A percentile compares a stretch with the other conserved stretches of the same genome.
phyloP scores from a whole-genome alignment of 1,139 yeast genomes.

The Debaryomycetaceae sp. region DNA sequence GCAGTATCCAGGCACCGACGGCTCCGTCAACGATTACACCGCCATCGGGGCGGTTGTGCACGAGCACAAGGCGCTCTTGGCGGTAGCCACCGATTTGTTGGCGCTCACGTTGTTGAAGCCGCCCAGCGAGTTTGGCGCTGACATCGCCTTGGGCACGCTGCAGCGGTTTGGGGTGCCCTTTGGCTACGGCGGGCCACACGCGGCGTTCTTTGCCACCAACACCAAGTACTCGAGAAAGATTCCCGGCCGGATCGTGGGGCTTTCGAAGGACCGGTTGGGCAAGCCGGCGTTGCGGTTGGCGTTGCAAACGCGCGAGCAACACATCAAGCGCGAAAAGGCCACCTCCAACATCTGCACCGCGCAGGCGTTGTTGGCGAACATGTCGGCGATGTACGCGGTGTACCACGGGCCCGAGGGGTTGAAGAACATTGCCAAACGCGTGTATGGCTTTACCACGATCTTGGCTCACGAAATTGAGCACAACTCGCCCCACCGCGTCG shows the following conservation, averaged over 20 bases:
- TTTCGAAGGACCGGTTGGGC: constrained; percentile 87
- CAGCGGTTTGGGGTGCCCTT: constrained; percentile 97
- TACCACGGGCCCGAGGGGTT: constrained; percentile 96
- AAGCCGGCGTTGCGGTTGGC: constrained; percentile 87
- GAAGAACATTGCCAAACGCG: constrained; percentile 70
- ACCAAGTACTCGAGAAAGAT: constrained; percentile 80
- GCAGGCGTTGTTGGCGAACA: constrained; percentile 92
- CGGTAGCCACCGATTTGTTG: constrained; percentile 85
- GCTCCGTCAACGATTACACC: constrained; percentile 54
- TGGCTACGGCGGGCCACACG: constrained; percentile 99
- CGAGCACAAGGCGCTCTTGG: constrained; percentile 64
- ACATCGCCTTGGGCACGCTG: constrained; percentile 86
- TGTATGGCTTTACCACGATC: constrained; percentile 69
- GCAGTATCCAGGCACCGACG: constrained; percentile 90
- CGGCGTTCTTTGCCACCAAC: constrained; percentile 90
- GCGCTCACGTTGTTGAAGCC: constrained; percentile 84
- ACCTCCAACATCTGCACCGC: constrained; percentile 98
- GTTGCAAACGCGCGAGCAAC: constrained; percentile 96
- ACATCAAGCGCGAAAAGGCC: constrained; percentile 94
- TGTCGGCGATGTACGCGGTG: constrained; percentile 93
- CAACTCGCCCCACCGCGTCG: constrained; percentile 42
- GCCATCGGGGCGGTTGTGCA: constrained; percentile 65
- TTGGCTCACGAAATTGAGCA: constrained; percentile 56
- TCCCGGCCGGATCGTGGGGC: constrained; percentile 95
- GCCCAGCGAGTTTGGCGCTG: constrained; percentile 86